These are phyloP conservation scores for Neoboletus brunneissimus DNA, from an alignment of 768 basidiomycete species.

Conservation along the genomic window DNA sequence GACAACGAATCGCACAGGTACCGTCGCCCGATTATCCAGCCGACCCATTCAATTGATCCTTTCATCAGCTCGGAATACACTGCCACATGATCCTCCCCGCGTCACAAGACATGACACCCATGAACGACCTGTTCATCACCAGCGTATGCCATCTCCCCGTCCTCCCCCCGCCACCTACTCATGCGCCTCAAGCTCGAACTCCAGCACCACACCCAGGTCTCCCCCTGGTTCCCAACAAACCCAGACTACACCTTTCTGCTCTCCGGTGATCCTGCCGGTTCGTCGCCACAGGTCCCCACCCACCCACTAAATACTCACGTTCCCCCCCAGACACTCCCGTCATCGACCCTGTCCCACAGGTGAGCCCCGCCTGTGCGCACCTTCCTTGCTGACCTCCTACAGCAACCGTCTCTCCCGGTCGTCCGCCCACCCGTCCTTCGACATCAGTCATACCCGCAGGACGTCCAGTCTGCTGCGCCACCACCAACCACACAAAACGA, in stretches of 20 bases:
- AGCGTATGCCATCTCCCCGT: slow-evolving; percentile 31
- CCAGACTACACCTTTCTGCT: slow-evolving; percentile 41
- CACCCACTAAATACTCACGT: not conserved
- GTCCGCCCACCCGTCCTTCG: slow-evolving; percentile 24
- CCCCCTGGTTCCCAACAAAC: slow-evolving; percentile 43
- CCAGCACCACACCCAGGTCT: slow-evolving; percentile 21
- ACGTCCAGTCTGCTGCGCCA: slow-evolving; percentile 21
- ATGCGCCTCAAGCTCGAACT: slow-evolving; percentile 21
- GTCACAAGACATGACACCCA: slow-evolving; percentile 43
- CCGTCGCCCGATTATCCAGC: slow-evolving; percentile 7
- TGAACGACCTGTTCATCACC: slow-evolving; percentile 49
- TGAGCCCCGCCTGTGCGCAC: not conserved
- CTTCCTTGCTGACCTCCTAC: slow-evolving; percentile 9
- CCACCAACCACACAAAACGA: slow-evolving; percentile 22
- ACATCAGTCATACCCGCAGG: slow-evolving; percentile 31
- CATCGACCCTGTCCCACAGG: slow-evolving; percentile 13
- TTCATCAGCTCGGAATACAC: slow-evolving; percentile 48
- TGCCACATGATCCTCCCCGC: slow-evolving; percentile 56
- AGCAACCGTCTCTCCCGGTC: slow-evolving; percentile 1
- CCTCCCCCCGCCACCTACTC: not conserved
- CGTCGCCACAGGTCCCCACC: slow-evolving; percentile 6
- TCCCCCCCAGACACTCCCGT: slow-evolving; percentile 11
- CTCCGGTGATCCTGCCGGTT: slow-evolving; percentile 35
- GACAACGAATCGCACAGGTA: slow-evolving; percentile 47
- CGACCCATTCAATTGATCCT: slow-evolving; percentile 18